Evolutionary conservation across 495 filamentous ascomycete genomes (phyloP).

Genomic region (Penicillium psychrofluorescens): DNA sequence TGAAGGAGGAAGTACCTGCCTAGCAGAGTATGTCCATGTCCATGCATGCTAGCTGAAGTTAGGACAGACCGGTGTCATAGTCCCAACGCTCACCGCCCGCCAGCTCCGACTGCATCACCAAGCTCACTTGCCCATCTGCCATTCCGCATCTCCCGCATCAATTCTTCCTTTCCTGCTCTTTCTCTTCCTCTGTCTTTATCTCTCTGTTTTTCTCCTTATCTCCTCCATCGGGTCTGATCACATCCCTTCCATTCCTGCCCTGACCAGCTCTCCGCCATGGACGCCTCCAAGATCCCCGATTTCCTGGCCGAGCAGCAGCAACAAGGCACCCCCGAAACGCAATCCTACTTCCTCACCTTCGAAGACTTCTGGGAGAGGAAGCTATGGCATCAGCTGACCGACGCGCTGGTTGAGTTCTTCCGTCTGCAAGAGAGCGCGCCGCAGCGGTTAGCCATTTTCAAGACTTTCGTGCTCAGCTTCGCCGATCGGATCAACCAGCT

Average conservation of each 20-base stretch:
- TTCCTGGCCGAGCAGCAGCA: conserved; percentile 85
- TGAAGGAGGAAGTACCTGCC: too few species aligned
- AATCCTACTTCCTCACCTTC: conserved; percentile 81
- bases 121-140: not conserved
- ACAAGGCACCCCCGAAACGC: conserved; percentile 75
- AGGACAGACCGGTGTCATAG: not conserved
- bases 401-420: conserved; percentile 84
- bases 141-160: conserved; percentile 6
- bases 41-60: too few species aligned
- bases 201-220: conserved; percentile 1
- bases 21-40: too few species aligned
- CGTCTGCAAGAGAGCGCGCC: conserved; percentile 67
- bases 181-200: not conserved
- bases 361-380: conserved; percentile 98
- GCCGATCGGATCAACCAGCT: conserved; percentile 98
- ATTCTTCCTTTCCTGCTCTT: conserved; percentile 1
- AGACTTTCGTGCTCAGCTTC: conserved; percentile 91
- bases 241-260: not conserved
- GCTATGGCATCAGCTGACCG: conserved; percentile 98
- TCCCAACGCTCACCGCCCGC: conserved; percentile 10
- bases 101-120: conserved; percentile 9
- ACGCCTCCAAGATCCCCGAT: conserved; percentile 80
- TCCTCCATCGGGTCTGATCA: not conserved
- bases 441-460: conserved; percentile 84
- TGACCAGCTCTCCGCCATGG: conserved; percentile 45